Base-by-base conservation (phyloP, 2,329 filamentous ascomycete genomes). In the Diaporthe australafricana region DNA sequence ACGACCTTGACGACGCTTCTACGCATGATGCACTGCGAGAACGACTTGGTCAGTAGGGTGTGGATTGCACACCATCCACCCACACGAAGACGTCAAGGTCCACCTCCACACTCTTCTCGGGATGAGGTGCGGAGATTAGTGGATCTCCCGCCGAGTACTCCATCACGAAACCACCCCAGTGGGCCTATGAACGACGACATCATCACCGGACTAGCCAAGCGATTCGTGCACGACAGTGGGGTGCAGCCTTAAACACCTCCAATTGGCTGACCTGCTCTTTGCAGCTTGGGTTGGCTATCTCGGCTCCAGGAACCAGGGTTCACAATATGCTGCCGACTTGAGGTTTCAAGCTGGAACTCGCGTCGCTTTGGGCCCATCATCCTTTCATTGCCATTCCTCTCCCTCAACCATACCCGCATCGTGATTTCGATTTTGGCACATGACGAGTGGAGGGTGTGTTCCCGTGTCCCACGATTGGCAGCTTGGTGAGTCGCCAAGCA, bases 281-380 rank as follows among this genome's bases (percentile, higher is more conserved):
- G 22, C 35, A 27, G 52, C 38, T 68, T 50, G 69, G 57, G n/a
- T 30, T 57, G 30, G 30, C 35, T 47, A 68, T 63, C 56, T 69
- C 65, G 65, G 47, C 56, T 70, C 12, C 45, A 70, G 65, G 56
- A 47, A 56, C 66, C 40, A 56, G 70, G 70, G 56, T 50, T 65
- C 30, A 52, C 48, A 53, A 65, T 42, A 56, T 56, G 53, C 57
- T 60, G 66, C 67, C 50, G 42, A 50, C 66, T 66, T 38, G 40
- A 35, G 40, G 70, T 70, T 72, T 68, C 67, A 72, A 52, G 70
- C 55, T 70, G 57, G 52, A 65, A 56, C 71, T 47, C 68, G 70
- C 48, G 40, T 56, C 53, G 53, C 52, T 38, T 57, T 66, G 57
- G 57, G 32, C 27, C 30, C 7, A 38, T 32, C n/a, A 42, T 53